A percentile compares a stretch with the other conserved stretches of the same genome.
phyloP scores from a whole-genome alignment of 1,139 yeast genomes.

The Arxiozyma bovina region DNA sequence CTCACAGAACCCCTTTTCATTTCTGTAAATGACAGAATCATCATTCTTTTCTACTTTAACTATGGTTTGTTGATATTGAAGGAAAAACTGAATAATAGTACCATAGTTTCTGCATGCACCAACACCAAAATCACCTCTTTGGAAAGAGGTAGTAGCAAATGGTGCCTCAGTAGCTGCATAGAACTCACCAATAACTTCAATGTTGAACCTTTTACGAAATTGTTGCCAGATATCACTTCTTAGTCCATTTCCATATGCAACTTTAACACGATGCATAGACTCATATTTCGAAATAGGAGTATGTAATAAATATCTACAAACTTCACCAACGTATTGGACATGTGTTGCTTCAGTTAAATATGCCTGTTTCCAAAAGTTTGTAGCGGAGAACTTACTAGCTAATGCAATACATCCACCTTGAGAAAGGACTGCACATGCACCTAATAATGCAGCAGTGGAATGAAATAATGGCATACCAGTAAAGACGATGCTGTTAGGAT shows the following conservation, averaged over 20 bases:
- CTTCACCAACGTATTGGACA: slow-evolving; percentile 92
- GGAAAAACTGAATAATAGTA: slow-evolving; percentile 43
- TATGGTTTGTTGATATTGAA: slow-evolving; percentile 51
- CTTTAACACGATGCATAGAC: slow-evolving; percentile 48
- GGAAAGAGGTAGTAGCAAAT: slow-evolving; percentile 77
- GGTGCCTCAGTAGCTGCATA: slow-evolving; percentile 95
- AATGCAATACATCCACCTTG: slow-evolving; percentile 71
- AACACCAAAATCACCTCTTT: slow-evolving; percentile 68
- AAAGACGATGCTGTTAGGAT: slow-evolving; percentile 50
- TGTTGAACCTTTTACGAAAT: slow-evolving; percentile 68
- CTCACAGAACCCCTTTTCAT: slow-evolving; percentile 57
- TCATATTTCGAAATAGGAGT: slow-evolving; percentile 61
- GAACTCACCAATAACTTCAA: slow-evolving; percentile 76
- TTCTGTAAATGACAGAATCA: slow-evolving; percentile 61
- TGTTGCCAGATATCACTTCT: slow-evolving; percentile 86
- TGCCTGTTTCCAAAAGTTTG: slow-evolving; percentile 88
- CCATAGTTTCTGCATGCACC: slow-evolving; percentile 92
- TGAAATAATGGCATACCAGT: slow-evolving; percentile 96
- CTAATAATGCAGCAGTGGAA: slow-evolving; percentile 85
- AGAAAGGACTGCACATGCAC: slow-evolving; percentile 64
- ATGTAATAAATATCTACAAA: slow-evolving; percentile 75
- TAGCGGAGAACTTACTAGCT: slow-evolving; percentile 74
- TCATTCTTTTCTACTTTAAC: slow-evolving; percentile 79
- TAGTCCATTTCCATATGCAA: slow-evolving; percentile 89
- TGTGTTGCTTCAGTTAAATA: slow-evolving; percentile 63